phyloP scores from a whole-genome alignment of 2,329 filamentous ascomycete species.

The Colletotrichum sp. region DNA sequence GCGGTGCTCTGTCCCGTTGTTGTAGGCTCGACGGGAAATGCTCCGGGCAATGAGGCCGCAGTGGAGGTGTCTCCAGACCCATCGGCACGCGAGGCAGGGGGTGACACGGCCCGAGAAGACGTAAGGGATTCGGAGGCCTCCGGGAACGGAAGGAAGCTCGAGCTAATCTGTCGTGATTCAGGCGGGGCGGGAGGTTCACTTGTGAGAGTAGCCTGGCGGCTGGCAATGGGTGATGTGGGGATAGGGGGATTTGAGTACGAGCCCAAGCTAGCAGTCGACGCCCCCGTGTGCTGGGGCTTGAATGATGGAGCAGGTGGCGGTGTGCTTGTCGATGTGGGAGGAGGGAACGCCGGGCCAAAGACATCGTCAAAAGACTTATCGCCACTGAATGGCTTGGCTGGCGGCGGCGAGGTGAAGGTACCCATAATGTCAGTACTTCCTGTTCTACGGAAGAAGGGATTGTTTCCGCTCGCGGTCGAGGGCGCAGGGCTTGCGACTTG shows the following conservation, averaged over 20 bases:
- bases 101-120: constrained; percentile 80
- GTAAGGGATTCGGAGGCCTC: constrained; percentile 71
- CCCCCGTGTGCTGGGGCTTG: constrained; percentile 63
- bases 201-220: constrained; percentile 64
- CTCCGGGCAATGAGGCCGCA: constrained; percentile 30
- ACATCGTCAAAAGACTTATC: constrained; percentile 85
- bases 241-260: constrained; percentile 60
- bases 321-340: constrained; percentile 45
- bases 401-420: constrained; percentile 54
- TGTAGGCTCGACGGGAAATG: constrained; percentile 42
- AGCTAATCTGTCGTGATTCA: constrained; percentile 78
- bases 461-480: constrained; percentile 78
- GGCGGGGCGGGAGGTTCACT: constrained; percentile 66
- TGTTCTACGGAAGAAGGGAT: constrained; percentile 88
- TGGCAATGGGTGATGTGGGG: constrained; percentile 64
- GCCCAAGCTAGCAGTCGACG: constrained; percentile 57
- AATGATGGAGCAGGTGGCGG: constrained; percentile 64
- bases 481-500: constrained; percentile 72
- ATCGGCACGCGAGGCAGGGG: constrained; percentile 63
- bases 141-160: constrained; percentile 75
- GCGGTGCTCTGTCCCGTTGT: constrained; percentile 38
- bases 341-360: constrained; percentile 73
- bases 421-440: constrained; percentile 66
- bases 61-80: constrained; percentile 51
- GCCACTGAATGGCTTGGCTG: constrained; percentile 49